Evolutionary conservation across 495 filamentous ascomycete genomes (phyloP).

Genomic region (Aspergillus haitiensis): DNA sequence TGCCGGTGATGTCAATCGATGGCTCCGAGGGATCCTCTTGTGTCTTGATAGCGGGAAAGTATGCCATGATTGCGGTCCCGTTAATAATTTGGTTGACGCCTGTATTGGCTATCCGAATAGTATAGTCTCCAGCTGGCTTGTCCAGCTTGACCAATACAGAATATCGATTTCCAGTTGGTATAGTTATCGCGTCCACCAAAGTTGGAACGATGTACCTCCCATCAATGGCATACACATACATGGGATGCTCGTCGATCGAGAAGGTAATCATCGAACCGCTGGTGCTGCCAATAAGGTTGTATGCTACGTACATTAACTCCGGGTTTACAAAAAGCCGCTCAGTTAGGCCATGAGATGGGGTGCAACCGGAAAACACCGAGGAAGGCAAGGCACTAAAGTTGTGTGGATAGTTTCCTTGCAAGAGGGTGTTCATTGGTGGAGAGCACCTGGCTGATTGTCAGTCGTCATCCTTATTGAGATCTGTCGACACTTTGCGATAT

Average conservation of each 20-base stretch:
- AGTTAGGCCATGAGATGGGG: slow-evolving; percentile 28
- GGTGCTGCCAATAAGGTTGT: slow-evolving; percentile 34
- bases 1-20: slow-evolving; percentile 44
- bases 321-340: slow-evolving; percentile 34
- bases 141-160: slow-evolving; percentile 42
- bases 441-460: slow-evolving; percentile 20
- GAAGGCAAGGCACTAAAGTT: slow-evolving; percentile 20
- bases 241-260: slow-evolving; percentile 44
- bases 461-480: background rate
- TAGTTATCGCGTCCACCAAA: slow-evolving; percentile 34
- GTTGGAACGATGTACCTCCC: slow-evolving; percentile 41
- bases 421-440: slow-evolving; percentile 8
- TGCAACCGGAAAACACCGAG: slow-evolving; percentile 32
- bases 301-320: slow-evolving; percentile 31
- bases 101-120: slow-evolving; percentile 37
- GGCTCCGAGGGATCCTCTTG: slow-evolving; percentile 29
- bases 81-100: slow-evolving; percentile 40
- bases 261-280: slow-evolving; percentile 28
- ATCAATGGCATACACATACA: slow-evolving; percentile 47
- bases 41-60: slow-evolving; percentile 11
- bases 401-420: slow-evolving; percentile 19
- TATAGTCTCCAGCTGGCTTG: slow-evolving; percentile 36
- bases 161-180: slow-evolving; percentile 37
- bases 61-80: slow-evolving; percentile 34
- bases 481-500: slow-evolving; percentile 1